Percentiles rank a stretch among this genome's conserved stretches.
Evolutionary conservation across 495 filamentous ascomycete genomes (phyloP).

Genomic region (Friedmanniomyces simplex): DNA sequence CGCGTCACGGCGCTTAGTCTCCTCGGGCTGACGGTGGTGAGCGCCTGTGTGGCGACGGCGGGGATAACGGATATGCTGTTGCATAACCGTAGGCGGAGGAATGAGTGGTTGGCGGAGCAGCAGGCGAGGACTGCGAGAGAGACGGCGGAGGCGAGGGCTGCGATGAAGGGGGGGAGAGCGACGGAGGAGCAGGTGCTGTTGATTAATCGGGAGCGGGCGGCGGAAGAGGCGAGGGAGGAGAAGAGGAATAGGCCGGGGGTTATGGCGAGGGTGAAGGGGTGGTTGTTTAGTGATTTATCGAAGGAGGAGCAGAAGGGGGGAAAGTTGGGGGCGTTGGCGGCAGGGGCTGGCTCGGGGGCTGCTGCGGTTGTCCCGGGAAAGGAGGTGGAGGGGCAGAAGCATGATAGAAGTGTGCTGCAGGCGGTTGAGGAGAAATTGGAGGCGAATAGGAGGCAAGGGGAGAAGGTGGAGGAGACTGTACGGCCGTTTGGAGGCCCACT

Average conservation of each 20-base stretch:
- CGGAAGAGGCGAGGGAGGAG: conserved; percentile 21
- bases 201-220: conserved; percentile 27
- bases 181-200: conserved; percentile 26
- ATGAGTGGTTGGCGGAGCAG: conserved; percentile 27
- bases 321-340: conserved; percentile 5
- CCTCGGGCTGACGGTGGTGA: conserved; percentile 65
- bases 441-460: conserved; percentile 15
- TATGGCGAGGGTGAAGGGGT: conserved; percentile 20
- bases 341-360: background rate
- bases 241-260: conserved; percentile 23
- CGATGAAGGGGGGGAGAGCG: conserved; percentile 19
- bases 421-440: conserved; percentile 20
- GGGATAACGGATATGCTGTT: conserved; percentile 76
- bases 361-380: background rate
- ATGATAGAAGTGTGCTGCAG: conserved; percentile 14
- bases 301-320: conserved; percentile 19
- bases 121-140: conserved; percentile 23
- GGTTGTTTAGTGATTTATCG: conserved; percentile 21
- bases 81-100: conserved; percentile 62
- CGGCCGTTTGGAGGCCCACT: conserved; percentile 20
- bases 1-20: conserved; percentile 61
- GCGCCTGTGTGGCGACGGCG: conserved; percentile 63
- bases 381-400: conserved; percentile 13
- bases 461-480: conserved; percentile 12
- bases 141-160: conserved; percentile 22